Conservation (phyloP, 257 asterid genomes). For the Solanum megistacrolobum region DNA sequence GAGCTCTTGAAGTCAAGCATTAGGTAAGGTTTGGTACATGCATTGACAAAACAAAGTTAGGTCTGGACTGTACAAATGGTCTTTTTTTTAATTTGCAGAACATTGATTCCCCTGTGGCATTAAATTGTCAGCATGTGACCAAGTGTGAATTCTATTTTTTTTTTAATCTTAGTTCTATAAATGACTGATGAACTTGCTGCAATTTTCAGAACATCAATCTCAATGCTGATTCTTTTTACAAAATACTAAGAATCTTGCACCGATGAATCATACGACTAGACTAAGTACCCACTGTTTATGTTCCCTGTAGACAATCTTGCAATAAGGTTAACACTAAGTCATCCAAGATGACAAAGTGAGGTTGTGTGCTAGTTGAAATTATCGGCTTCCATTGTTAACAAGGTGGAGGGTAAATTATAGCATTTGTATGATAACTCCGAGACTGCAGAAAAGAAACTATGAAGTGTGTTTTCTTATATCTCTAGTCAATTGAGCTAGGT, state of each 20-base stretch:
- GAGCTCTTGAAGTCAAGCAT: neutral
- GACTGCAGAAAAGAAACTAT: neutral
- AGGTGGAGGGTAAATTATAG: neutral
- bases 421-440: neutral
- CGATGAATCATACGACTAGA: slow-evolving; percentile 80
- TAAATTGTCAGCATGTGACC: neutral
- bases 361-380: neutral
- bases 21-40: neutral
- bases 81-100: neutral
- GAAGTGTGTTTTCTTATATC: neutral
- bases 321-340: neutral
- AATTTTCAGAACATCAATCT: neutral
- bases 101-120: neutral
- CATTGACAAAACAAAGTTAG: neutral
- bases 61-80: neutral
- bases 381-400: neutral
- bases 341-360: neutral
- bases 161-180: neutral
- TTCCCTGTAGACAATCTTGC: neutral
- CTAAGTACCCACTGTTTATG: slow-evolving; percentile 45
- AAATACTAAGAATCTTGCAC: slow-evolving; percentile 44
- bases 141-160: neutral
- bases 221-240: neutral
- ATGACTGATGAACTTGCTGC: neutral
- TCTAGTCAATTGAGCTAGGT: neutral